Base-by-base conservation (phyloP, 2,329 filamentous ascomycete species). In the Pestalotiopsis sp. region DNA sequence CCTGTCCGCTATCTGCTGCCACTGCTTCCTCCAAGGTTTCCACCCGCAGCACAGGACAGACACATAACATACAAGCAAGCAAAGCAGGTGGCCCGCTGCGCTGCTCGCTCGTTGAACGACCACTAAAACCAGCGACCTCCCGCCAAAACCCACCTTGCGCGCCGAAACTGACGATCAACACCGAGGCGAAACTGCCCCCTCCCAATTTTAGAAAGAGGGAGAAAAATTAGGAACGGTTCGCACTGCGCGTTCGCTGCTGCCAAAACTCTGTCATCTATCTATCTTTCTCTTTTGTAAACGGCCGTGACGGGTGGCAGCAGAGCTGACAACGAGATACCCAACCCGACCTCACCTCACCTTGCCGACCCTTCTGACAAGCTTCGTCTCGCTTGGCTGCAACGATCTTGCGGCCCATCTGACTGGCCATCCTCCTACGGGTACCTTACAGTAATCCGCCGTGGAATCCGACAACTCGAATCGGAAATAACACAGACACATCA, bases 141-240 rank as follows among this genome's bases (percentile, higher is more conserved):
- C 56, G 10, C 20, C 59, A 62, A 44, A 58, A 58, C 56, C 56
- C 56, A 58, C 56, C 56, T 24, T 48, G 71, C 71, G 72, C 73
- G 71, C 75, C 78, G 77, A 80, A 79, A 79, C 78, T 74, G 77
- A 75, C 76, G 77, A 80, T 80, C 79, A 78, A 71, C 75, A 77
- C 73, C 73, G 74, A 75, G 74, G 74, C 78, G 78, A 80, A 79
- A 79, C 65, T 44, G 22, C 39, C 57, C 56, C 39, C 35, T 62
- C 58, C 55, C 65, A 66, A 66, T 62, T 61, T 62, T 61, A 66
- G 57, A 66, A 62, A 52, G 60, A 62, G n/a, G 44, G 44, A 22
- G 44, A 52, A 52, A 52, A 22, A 52, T n/a, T 26, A 55, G 44
- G 44, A 52, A 52, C 44, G 30, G 22, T 10, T 61, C 30, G 58